Evolutionary conservation across 768 basidiomycete species (phyloP).

Genomic region (Chalciporus sphaerocephalus): DNA sequence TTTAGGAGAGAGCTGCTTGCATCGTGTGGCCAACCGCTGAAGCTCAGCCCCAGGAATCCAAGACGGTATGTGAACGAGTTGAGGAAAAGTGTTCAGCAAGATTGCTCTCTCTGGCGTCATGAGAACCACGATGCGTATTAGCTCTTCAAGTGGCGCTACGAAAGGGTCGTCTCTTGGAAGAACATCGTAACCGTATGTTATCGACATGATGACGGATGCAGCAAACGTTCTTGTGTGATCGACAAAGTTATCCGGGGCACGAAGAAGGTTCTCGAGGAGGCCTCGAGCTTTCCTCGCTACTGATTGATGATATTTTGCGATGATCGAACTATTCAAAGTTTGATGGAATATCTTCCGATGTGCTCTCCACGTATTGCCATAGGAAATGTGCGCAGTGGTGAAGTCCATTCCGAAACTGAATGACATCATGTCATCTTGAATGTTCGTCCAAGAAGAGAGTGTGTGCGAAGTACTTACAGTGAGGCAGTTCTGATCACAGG

Average conservation of each 20-base stretch:
- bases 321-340: slow-evolving; percentile 8
- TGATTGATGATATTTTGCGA: slow-evolving; percentile 11
- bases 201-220: slow-evolving; percentile 18
- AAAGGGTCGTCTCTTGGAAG: slow-evolving; percentile 17
- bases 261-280: slow-evolving; percentile 10
- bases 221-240: slow-evolving; percentile 17
- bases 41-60: slow-evolving; percentile 17
- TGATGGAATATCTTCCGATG: slow-evolving; percentile 19
- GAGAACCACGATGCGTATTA: slow-evolving; percentile 3
- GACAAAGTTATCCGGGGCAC: slow-evolving; percentile 14
- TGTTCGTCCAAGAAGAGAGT: not conserved
- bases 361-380: slow-evolving; percentile 13
- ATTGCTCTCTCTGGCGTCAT: slow-evolving; percentile 20
- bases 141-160: slow-evolving; percentile 12
- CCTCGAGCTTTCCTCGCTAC: slow-evolving; percentile 3
- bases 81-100: no score
- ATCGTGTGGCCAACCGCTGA: slow-evolving; percentile 6
- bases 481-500: slow-evolving; percentile 5
- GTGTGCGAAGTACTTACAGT: slow-evolving; percentile 1
- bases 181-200: slow-evolving; percentile 20
- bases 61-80: slow-evolving; percentile 19
- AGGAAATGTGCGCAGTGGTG: slow-evolving; percentile 19
- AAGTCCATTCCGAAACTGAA: slow-evolving; percentile 24
- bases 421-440: not conserved
- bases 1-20: slow-evolving; percentile 8